Percentiles rank a stretch among this genome's conserved stretches.
Evolutionary conservation across 441 rosid genomes (phyloP).

Genomic region (Euphorbia celastroides): DNA sequence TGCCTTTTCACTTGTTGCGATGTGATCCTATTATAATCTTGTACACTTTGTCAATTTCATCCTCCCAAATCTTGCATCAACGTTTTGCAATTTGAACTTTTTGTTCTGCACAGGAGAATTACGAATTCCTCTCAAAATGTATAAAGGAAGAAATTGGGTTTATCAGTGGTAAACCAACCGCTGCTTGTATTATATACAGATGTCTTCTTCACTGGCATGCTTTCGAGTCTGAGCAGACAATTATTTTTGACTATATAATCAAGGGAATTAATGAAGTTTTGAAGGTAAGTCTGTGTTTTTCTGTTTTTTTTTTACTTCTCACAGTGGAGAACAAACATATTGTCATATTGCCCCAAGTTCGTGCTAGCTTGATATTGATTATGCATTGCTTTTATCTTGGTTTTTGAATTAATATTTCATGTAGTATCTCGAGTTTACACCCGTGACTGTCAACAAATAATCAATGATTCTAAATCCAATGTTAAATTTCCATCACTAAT

Average conservation of each 20-base stretch:
- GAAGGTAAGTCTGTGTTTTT: constrained; percentile 47
- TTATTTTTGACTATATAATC: constrained; percentile 83
- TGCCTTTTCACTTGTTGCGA: constrained; percentile 8
- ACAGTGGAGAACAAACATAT: constrained; percentile 1
- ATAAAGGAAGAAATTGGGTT: constrained; percentile 87
- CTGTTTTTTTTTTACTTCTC: constrained; percentile 7
- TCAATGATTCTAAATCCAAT: neutral
- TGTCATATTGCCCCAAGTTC: neutral
- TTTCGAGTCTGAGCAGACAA: constrained; percentile 87
- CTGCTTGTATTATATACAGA: constrained; percentile 86
- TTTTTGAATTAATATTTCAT: too few relatives aligned
- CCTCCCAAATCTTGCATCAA: constrained; percentile 10
- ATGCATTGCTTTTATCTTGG: neutral
- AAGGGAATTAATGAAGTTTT: constrained; percentile 84
- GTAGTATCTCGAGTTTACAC: neutral
- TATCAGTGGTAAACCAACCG: constrained; percentile 72
- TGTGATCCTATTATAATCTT: constrained; percentile 5
- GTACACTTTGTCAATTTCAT: neutral
- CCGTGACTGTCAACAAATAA: neutral
- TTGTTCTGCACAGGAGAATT: constrained; percentile 64
- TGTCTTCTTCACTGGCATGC: constrained; percentile 96
- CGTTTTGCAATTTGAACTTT: constrained; percentile 11
- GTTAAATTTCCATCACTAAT: constrained; percentile 10
- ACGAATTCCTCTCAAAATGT: constrained; percentile 79
- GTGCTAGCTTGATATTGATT: neutral